Evolutionary conservation across 2,329 filamentous ascomycete species (phyloP).

Genomic region (Colletotrichum sp.): DNA sequence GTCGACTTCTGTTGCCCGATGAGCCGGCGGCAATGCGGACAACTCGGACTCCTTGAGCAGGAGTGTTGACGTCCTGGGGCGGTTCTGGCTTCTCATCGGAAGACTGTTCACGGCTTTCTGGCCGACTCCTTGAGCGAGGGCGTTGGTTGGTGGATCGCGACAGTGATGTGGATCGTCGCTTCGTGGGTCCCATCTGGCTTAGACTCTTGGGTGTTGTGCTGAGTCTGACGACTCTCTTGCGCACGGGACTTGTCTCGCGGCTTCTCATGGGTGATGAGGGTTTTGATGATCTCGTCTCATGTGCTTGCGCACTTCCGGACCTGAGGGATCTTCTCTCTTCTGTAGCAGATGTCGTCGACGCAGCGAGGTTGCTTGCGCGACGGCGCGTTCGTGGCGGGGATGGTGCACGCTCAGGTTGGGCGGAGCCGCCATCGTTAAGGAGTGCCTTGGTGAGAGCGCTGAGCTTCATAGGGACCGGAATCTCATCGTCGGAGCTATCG

Average conservation of each 20-base stretch:
- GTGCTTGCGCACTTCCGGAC: slow-evolving; percentile 51
- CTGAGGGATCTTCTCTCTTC: slow-evolving; percentile 52
- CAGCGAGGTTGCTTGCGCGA: slow-evolving; percentile 51
- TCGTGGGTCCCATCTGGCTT: slow-evolving; percentile 42
- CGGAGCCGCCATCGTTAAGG: slow-evolving; percentile 66
- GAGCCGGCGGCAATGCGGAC: slow-evolving; percentile 61
- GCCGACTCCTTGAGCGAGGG: slow-evolving; percentile 39
- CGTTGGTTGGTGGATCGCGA: slow-evolving; percentile 37
- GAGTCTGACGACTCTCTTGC: slow-evolving; percentile 63
- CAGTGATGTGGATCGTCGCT: slow-evolving; percentile 56
- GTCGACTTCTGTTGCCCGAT: slow-evolving; percentile 46
- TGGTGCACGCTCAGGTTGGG: slow-evolving; percentile 44
- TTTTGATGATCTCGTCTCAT: slow-evolving; percentile 37
- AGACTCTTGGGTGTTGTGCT: slow-evolving; percentile 55
- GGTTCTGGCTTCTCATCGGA: slow-evolving; percentile 42
- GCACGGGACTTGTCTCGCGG: slow-evolving; percentile 55
- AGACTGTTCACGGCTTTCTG: slow-evolving; percentile 45
- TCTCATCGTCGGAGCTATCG: slow-evolving; percentile 95
- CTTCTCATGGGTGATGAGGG: slow-evolving; percentile 48
- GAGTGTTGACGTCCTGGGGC: slow-evolving; percentile 56
- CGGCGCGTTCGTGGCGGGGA: slow-evolving; percentile 55
- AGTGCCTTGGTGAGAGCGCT: slow-evolving; percentile 91
- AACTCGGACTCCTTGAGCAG: slow-evolving; percentile 53
- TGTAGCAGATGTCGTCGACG: slow-evolving; percentile 44
- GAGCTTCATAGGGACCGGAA: slow-evolving; percentile 89